Base-by-base conservation (phyloP, 305 asterid genomes). In the Fraxinus sp. region DNA sequence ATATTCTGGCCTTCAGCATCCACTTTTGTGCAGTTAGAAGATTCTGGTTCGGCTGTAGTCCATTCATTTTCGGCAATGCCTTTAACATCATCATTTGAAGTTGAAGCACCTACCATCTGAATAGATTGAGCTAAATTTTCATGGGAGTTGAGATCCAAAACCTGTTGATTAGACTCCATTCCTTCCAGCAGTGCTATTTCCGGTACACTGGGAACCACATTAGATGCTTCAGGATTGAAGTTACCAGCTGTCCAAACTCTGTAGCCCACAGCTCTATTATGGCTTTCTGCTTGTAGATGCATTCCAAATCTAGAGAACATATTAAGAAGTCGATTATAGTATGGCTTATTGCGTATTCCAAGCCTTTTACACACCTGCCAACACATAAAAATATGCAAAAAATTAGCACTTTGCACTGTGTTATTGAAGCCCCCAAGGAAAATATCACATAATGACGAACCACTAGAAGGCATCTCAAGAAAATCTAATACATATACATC, bases 201-300 rank as follows among this genome's bases (percentile, higher is more conserved):
- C 52, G 78, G 73, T 83, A 84, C 87, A 81, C 59, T 57, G 52
- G 82, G 82, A 78, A 83, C 73, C 86, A 76, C 80, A 81, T 79
- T 76, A 81, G 90, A 85, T 83, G 90, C 86, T 86, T 88, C 87
- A 37, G 78, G 86, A 83, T 86, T 91, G 86, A 86, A 86, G 90
- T 92, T 91, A 75, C 93, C 81, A 82, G 97, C 81, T 28, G 98
- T 93, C 97, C 96, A 91, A 81, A 93, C 89, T 82, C 99, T 91
- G 87, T 91, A 96, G 80, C 88, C 93, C 86, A 89, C 89, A 49
- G 89, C 81, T 89, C 84, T 93, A 49, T 90, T 87, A 76, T 78
- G 89, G 89, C 87, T 88, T 90, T 96, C 98, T 77, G 88, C 88
- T 88, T 89, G 84, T 81, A 90, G 78, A 85, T 89, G 97, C 88